Evolutionary conservation across 768 basidiomycete species (phyloP).

Genomic region (Suillus weaverae): DNA sequence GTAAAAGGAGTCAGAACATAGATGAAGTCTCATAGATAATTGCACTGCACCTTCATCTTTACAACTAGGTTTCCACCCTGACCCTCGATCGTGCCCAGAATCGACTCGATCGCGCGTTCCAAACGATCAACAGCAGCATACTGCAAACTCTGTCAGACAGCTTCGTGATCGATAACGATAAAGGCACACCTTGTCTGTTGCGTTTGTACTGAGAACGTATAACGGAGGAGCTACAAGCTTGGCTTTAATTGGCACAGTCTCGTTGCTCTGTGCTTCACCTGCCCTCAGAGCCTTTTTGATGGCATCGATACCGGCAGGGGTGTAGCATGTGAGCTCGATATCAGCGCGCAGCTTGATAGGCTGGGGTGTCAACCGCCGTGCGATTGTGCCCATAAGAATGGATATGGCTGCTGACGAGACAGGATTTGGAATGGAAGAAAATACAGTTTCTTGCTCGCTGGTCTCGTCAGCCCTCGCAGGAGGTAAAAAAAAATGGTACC

Average conservation of each 20-base stretch:
- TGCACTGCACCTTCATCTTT: constrained; percentile 84
- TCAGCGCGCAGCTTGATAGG: constrained; percentile 99
- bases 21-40: background rate
- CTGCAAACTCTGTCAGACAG: constrained; percentile 32
- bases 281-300: constrained; percentile 90
- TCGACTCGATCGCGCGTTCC: constrained; percentile 90
- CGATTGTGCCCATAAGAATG: constrained; percentile 80
- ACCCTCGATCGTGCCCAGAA: constrained; percentile 80
- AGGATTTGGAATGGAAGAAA: constrained; percentile 61
- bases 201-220: constrained; percentile 94
- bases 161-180: background rate
- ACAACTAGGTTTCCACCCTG: constrained; percentile 85
- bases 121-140: constrained; percentile 89
- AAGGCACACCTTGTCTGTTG: constrained; percentile 81
- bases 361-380: constrained; percentile 93
- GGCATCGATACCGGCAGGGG: constrained; percentile 93
- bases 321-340: constrained; percentile 96
- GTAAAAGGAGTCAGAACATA: background rate
- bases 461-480: background rate
- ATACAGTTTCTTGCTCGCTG: constrained; percentile 80
- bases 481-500: background rate
- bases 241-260: constrained; percentile 94
- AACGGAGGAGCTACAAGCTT: constrained; percentile 95
- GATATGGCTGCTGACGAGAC: constrained; percentile 56
- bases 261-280: constrained; percentile 85